Base-by-base conservation (phyloP, 495 filamentous ascomycete species). In the Aspergillus taichungensis region DNA sequence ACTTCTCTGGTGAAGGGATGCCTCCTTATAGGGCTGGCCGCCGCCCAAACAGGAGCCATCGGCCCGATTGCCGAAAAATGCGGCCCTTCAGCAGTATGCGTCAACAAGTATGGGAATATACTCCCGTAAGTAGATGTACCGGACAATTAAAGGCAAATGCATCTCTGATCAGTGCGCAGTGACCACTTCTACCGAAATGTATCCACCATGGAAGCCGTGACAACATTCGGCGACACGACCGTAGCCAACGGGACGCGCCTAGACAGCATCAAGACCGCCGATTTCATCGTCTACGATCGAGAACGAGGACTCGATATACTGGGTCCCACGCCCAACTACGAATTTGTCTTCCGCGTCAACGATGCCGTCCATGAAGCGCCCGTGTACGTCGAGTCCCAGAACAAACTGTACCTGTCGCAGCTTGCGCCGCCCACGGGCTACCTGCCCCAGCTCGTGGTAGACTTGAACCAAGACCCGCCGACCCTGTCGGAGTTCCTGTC, bases 281-380 rank as follows among this genome's bases (percentile, higher is more conserved):
- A 62, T 42, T 69, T 70, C 40, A 33, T 70, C 12, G 57, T 68
- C 6, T 67, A 63, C 40, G 61, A 69, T 40, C 51, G 56, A 34
- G 34, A 62, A 30, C 57, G 58, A 7, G 65, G 50, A 6, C 47
- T 59, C n/a, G 61, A 66, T 14, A 40, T 63, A 10, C 55, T 72
- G 1, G 67, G 68, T 1, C 13, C 53, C 0, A 61, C 53, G 10
- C 58, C 64, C 13, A 63, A 46, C 2, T 53, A 59, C 31, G 53
- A 60, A 8, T 45, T 43, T 27, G 43, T 69, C 28, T 62, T 69
- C 41, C 30, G 57, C 29, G 54, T 68, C 34, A 43, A 43, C 31
- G 13, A 54, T 13, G 60, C 53, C 1, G 54, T 68, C 8, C 68
- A 72, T 41, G 68, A 72, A 47, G 67, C 64, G 0, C 66, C 68